Conservation (phyloP, 1,284 basidiomycete genomes). For the Ganoderma sinense region DNA sequence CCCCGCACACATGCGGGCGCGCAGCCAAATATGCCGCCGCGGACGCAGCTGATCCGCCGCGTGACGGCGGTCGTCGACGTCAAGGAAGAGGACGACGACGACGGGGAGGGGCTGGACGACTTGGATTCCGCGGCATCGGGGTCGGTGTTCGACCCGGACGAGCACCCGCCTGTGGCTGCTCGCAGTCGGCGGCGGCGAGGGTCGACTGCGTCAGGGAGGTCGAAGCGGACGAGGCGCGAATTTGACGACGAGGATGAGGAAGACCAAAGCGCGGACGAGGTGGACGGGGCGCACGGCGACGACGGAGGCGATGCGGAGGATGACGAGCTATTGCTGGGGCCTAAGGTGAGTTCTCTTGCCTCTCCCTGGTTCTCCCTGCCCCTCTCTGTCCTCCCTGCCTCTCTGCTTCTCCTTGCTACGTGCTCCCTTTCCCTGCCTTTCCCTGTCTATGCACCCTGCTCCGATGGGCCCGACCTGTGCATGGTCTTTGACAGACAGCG, state of each 20-base stretch:
- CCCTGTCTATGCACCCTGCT: background rate
- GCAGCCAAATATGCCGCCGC: conserved; percentile 22
- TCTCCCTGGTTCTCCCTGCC: too few relatives aligned
- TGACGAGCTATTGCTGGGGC: conserved; percentile 26
- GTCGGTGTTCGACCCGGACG: conserved; percentile 32
- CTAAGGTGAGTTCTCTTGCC: conserved; percentile 12
- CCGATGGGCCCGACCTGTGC: too few relatives aligned
- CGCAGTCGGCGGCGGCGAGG: conserved; percentile 10
- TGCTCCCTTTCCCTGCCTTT: background rate
- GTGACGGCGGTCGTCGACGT: conserved; percentile 53
- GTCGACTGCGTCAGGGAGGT: conserved; percentile 14
- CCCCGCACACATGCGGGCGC: conserved; percentile 16
- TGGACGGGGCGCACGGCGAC: conserved; percentile 29
- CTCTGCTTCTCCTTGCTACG: background rate
- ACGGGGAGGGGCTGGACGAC: conserved; percentile 33
- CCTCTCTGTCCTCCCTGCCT: background rate
- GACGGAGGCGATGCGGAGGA: conserved; percentile 25
- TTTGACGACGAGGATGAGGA: conserved; percentile 32
- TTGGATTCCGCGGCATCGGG: conserved; percentile 28
- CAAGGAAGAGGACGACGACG: conserved; percentile 49
- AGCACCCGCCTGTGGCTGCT: conserved; percentile 11
- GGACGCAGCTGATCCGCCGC: conserved; percentile 46
- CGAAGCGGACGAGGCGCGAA: conserved; percentile 12
- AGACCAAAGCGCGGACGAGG: conserved; percentile 26
- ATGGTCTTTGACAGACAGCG: too few relatives aligned